A percentile compares a stretch with the other conserved stretches of the same genome.
Conservation (phyloP, 495 filamentous ascomycete species). For the Wilcoxina mikolae region DNA sequence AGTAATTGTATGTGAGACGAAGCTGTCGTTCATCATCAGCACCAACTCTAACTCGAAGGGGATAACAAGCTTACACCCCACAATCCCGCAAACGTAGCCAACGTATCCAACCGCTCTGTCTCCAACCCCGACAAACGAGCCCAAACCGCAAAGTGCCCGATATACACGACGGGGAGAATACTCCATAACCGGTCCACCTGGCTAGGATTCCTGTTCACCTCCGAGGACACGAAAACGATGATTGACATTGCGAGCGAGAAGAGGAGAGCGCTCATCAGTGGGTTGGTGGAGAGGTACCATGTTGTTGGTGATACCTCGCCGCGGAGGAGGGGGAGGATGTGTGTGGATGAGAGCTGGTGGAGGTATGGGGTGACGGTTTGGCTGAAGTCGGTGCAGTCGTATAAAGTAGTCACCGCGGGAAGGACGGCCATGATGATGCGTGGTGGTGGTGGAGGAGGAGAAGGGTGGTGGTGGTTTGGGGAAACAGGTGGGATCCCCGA, state of each 20-base stretch:
- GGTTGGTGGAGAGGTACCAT: constrained; percentile 79
- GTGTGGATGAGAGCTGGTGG: constrained; percentile 61
- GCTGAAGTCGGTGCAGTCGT: constrained; percentile 57
- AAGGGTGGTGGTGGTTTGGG: too few relatives aligned
- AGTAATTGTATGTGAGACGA: constrained; percentile 91
- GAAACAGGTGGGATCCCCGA: too few relatives aligned
- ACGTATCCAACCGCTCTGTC: constrained; percentile 56
- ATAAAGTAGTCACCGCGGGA: constrained; percentile 50
- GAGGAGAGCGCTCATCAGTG: constrained; percentile 59
- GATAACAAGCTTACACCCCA: constrained; percentile 58
- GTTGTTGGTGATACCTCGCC: constrained; percentile 38
- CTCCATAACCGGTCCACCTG: constrained; percentile 91
- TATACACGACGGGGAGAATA: constrained; percentile 72
- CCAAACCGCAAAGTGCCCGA: constrained; percentile 72
- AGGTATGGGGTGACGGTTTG: constrained; percentile 61
- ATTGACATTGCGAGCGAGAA: constrained; percentile 52
- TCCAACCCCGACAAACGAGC: constrained; percentile 58
- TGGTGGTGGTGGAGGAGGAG: too few relatives aligned
- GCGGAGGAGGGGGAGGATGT: constrained; percentile 36
- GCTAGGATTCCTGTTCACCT: constrained; percentile 82
- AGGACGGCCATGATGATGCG: constrained; percentile 34
- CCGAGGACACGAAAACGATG: constrained; percentile 56
- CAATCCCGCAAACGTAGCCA: constrained; percentile 51
- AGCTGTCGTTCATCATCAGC: constrained; percentile 30
- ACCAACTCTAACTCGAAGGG: constrained; percentile 1